A percentile compares a stretch with the other conserved stretches of the same genome.
These are phyloP conservation scores for Porcisia hertigi DNA, from an alignment of 208 protist genomes.

Conservation along the genomic window DNA sequence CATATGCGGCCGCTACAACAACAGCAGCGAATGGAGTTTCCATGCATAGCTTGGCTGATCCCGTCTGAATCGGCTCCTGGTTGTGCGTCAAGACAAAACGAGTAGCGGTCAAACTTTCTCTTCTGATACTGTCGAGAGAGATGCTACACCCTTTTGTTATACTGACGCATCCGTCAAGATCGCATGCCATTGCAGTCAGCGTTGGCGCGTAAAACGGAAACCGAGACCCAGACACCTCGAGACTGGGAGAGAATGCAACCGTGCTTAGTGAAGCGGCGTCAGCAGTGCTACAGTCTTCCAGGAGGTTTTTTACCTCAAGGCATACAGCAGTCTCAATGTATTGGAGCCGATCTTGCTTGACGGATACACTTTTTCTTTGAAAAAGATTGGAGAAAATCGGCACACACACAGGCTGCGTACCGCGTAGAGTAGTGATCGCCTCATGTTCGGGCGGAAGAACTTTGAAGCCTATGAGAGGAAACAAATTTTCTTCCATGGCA, in stretches of 20 bases:
- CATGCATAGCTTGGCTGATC: constrained; percentile 54
- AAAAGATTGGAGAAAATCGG: constrained; percentile 75
- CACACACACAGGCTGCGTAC: constrained; percentile 50
- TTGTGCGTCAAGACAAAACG: constrained; percentile 65
- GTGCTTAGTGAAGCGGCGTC: constrained; percentile 17
- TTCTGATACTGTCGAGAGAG: constrained; percentile 19
- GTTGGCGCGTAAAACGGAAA: constrained; percentile 84
- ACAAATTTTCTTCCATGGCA: constrained; percentile 49
- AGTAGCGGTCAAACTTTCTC: constrained; percentile 30
- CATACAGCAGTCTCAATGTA: constrained; percentile 71
- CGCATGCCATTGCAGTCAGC: constrained; percentile 56
- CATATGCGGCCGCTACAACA: constrained; percentile 49
- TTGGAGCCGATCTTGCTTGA: constrained; percentile 57
- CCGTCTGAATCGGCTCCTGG: constrained; percentile 72
- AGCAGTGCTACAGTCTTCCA: constrained; percentile 27
- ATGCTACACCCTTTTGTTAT: constrained; percentile 47
- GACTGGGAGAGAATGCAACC: constrained; percentile 42
- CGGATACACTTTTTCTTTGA: constrained; percentile 31
- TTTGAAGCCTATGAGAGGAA: constrained; percentile 71
- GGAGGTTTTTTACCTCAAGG: constrained; percentile 37
- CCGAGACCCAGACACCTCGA: constrained; percentile 75
- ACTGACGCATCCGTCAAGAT: constrained; percentile 63
- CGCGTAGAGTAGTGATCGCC: constrained; percentile 45
- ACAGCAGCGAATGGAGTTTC: constrained; percentile 46
- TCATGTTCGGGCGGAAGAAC: constrained; percentile 56